Evolutionary conservation across 1,139 yeast genomes (phyloP).

Genomic region (Blastobotrys persicus): DNA sequence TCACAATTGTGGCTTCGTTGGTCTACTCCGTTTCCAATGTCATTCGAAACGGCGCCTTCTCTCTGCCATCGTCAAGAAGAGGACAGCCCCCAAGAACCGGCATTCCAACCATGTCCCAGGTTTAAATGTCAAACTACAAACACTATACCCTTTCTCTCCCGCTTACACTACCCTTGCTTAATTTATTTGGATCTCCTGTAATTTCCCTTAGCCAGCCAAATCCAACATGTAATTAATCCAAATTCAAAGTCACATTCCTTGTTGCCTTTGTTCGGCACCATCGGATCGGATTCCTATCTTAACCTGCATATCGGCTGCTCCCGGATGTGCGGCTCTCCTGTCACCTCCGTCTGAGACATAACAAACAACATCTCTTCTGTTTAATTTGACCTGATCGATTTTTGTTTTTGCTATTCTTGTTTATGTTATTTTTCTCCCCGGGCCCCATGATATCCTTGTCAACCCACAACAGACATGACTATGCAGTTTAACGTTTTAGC

Average conservation of each 20-base stretch:
- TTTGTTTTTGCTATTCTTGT: too few relatives aligned
- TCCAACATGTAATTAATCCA: background rate
- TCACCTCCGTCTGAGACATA: too few relatives aligned
- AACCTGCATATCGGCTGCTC: background rate
- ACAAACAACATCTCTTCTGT: too few relatives aligned
- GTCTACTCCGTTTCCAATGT: conserved; percentile 60
- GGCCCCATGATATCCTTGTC: too few relatives aligned
- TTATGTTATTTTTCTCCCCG: too few relatives aligned
- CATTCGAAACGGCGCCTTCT: conserved; percentile 72
- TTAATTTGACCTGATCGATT: too few relatives aligned
- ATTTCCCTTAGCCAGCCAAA: background rate
- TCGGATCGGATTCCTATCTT: too few relatives aligned
- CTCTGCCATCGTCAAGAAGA: conserved; percentile 46
- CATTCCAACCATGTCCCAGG: conserved; percentile 86
- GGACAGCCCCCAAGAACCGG: conserved; percentile 66
- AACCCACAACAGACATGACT: too few relatives aligned
- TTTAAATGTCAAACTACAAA: conserved; percentile 36
- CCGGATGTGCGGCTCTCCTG: background rate
- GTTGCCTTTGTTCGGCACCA: too few relatives aligned
- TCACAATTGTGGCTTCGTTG: conserved; percentile 67
- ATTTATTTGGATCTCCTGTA: conserved; percentile 7
- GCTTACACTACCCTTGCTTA: background rate
- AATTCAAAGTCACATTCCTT: background rate
- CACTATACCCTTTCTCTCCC: conserved; percentile 1
- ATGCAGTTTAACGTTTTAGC: too few relatives aligned